phyloP scores from a whole-genome alignment of 73 alveolate species.

The Durusdinium trenchii region DNA sequence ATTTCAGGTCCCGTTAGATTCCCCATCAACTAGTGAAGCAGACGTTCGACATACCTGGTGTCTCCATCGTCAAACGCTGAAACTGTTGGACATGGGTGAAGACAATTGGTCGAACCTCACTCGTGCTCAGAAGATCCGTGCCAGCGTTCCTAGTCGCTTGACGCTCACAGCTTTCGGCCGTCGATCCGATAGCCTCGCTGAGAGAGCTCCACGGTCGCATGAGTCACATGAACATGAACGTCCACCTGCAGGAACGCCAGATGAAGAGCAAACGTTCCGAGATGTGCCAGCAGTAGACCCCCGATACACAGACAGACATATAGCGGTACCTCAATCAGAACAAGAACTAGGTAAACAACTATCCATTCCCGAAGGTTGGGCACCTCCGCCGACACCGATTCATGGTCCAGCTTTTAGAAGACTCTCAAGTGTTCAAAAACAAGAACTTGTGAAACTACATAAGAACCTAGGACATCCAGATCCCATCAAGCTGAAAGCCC shows the following conservation, averaged over 20 bases:
- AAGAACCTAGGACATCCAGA: constrained; percentile 21
- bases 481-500: neutral
- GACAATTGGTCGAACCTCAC: neutral
- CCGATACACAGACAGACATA: too few relatives aligned
- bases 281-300: too few relatives aligned
- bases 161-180: neutral
- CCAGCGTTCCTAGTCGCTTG: neutral
- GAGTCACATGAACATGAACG: too few relatives aligned
- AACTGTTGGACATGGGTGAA: neutral
- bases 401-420: neutral
- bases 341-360: too few relatives aligned
- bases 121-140: neutral
- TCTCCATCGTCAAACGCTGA: neutral
- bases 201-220: too few relatives aligned
- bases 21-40: too few relatives aligned
- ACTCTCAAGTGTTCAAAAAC: neutral
- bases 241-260: too few relatives aligned
- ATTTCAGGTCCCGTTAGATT: neutral
- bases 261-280: too few relatives aligned
- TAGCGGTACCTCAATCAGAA: too few relatives aligned
- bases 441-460: neutral
- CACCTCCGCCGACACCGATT: neutral
- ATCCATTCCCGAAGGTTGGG: constrained; percentile 46
- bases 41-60: too few relatives aligned
- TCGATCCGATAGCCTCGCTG: too few relatives aligned